phyloP scores from a whole-genome alignment of 2,329 filamentous ascomycete species.

The Coniosporium tulheliwenetii region DNA sequence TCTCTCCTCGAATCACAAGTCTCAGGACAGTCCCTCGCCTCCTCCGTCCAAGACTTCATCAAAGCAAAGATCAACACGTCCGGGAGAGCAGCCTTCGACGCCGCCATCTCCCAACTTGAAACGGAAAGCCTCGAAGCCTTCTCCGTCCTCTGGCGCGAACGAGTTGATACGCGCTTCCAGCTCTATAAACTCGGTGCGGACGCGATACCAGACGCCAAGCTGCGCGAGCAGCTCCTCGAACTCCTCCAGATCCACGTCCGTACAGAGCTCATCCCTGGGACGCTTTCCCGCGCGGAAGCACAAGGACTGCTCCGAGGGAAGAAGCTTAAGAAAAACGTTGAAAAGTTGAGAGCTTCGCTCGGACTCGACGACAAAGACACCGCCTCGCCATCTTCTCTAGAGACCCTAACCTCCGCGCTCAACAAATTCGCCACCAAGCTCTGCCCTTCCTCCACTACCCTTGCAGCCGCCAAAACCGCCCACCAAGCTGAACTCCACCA shows the following conservation, averaged over 20 bases:
- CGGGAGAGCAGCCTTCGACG: constrained; percentile 6
- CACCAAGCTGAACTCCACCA: constrained; percentile 11
- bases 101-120: constrained; percentile 11
- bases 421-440: constrained; percentile 18
- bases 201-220: constrained; percentile 13
- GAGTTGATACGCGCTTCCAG: constrained; percentile 11
- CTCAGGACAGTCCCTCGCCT: too few species aligned
- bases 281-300: constrained; percentile 13
- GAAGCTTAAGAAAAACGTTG: constrained; percentile 15
- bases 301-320: constrained; percentile 16
- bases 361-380: constrained; percentile 6
- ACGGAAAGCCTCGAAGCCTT: constrained; percentile 14
- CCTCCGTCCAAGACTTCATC: too few species aligned
- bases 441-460: constrained; percentile 9
- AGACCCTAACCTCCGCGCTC: constrained; percentile 5
- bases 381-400: constrained; percentile 1
- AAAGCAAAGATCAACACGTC: too few species aligned
- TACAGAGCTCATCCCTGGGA: constrained; percentile 18
- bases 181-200: constrained; percentile 13
- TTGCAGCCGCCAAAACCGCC: constrained; percentile 10
- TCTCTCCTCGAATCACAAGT: too few species aligned
- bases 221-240: constrained; percentile 17
- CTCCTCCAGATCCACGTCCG: constrained; percentile 14
- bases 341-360: constrained; percentile 12
- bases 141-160: constrained; percentile 16